phyloP scores from a whole-genome alignment of 2,329 filamentous ascomycete genomes.

The Verticillium dahliae region DNA sequence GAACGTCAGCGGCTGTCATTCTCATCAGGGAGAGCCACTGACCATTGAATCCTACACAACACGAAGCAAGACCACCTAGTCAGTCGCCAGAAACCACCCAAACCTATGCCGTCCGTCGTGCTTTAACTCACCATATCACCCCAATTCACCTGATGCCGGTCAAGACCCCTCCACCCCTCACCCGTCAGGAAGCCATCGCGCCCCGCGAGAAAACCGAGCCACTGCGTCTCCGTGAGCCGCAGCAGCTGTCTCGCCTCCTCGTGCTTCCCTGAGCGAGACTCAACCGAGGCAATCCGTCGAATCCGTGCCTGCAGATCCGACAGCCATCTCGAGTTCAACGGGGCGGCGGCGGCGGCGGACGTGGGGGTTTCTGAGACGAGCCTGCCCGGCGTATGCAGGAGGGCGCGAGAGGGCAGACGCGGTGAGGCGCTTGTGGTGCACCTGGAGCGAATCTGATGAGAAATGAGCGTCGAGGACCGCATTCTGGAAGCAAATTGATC shows the following conservation, averaged over 20 bases:
- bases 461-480: not conserved
- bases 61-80: not conserved
- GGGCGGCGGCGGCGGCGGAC: not conserved
- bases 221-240: constrained; percentile 32
- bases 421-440: not conserved
- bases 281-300: constrained; percentile 2
- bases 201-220: constrained; percentile 66
- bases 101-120: constrained; percentile 17
- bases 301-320: constrained; percentile 17
- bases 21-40: not conserved
- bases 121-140: constrained; percentile 68
- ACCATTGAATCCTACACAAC: constrained; percentile 8
- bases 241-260: constrained; percentile 3
- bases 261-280: not conserved
- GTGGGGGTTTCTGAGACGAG: not conserved
- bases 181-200: constrained; percentile 69
- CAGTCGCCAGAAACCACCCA: not conserved
- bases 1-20: not conserved
- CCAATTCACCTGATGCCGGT: constrained; percentile 66
- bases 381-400: not conserved
- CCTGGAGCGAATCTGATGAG: not conserved
- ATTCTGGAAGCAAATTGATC: not conserved
- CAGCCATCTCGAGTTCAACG: constrained; percentile 19
- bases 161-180: constrained; percentile 50
- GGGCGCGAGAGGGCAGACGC: not conserved